Evolutionary conservation across 768 basidiomycete genomes (phyloP).

Genomic region (Trametes punicea): DNA sequence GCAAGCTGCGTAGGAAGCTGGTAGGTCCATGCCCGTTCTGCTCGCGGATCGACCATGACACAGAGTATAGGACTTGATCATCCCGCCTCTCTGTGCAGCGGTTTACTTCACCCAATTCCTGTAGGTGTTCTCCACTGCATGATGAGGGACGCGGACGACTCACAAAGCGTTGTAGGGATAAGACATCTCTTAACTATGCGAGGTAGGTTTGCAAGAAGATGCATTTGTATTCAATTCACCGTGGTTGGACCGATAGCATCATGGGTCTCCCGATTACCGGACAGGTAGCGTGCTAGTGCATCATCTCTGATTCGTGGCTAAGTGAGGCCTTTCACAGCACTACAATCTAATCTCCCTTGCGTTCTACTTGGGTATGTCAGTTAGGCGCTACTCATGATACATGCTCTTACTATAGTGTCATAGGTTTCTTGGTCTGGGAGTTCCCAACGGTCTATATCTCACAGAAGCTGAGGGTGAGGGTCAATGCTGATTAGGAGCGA

Average conservation of each 20-base stretch:
- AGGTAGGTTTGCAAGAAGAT: conserved; percentile 35
- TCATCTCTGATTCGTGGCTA: too few relatives aligned
- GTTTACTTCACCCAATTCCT: conserved; percentile 69
- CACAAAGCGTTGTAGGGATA: conserved; percentile 43
- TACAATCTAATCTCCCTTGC: conserved; percentile 64
- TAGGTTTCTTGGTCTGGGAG: conserved; percentile 58
- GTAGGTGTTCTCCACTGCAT: conserved; percentile 32
- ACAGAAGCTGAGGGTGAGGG: conserved; percentile 43
- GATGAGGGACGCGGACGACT: neutral
- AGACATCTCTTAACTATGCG: conserved; percentile 70
- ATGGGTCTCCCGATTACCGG: conserved; percentile 67
- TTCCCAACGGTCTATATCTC: conserved; percentile 66
- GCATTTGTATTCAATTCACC: neutral
- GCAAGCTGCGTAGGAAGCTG: conserved; percentile 53
- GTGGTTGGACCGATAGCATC: conserved; percentile 36
- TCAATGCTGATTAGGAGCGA: neutral
- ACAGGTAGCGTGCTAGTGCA: conserved; percentile 49
- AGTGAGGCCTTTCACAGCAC: conserved; percentile 42
- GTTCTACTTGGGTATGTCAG: conserved; percentile 52
- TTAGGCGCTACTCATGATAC: neutral
- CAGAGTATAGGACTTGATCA: conserved; percentile 43
- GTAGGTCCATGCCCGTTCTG: conserved; percentile 32
- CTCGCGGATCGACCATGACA: neutral
- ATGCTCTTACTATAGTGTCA: neutral
- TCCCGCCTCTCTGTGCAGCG: conserved; percentile 55